Evolutionary conservation across 2,329 filamentous ascomycete species (phyloP).

Genomic region (Paracoccidioides brasiliensis): DNA sequence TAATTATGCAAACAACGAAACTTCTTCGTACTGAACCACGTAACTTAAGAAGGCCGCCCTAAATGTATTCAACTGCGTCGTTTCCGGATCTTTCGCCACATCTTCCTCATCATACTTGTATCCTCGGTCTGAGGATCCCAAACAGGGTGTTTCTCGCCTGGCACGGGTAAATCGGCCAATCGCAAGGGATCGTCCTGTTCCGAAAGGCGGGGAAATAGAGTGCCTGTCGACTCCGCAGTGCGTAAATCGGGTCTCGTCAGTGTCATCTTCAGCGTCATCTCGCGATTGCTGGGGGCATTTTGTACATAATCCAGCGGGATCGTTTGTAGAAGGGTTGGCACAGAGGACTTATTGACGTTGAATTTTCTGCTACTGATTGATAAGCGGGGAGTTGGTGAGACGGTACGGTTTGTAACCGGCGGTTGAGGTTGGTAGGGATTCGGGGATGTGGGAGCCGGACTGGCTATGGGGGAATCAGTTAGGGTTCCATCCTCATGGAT

Average conservation of each 20-base stretch:
- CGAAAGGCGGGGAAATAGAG: slow-evolving; percentile 59
- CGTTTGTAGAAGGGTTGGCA: slow-evolving; percentile 10
- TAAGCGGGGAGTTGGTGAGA: slow-evolving; percentile 4
- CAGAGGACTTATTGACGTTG: slow-evolving; percentile 5
- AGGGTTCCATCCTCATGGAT: background rate
- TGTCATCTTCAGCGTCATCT: slow-evolving; percentile 96
- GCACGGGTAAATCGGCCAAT: slow-evolving; percentile 39
- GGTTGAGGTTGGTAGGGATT: slow-evolving; percentile 14
- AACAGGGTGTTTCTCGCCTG: slow-evolving; percentile 29
- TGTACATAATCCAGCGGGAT: slow-evolving; percentile 33
- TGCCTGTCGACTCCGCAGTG: slow-evolving; percentile 35
- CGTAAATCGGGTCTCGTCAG: slow-evolving; percentile 80
- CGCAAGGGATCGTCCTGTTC: slow-evolving; percentile 41
- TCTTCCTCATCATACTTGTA: slow-evolving; percentile 29
- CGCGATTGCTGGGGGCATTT: slow-evolving; percentile 49
- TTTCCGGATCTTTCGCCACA: slow-evolving; percentile 32
- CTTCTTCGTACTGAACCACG: background rate
- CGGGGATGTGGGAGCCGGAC: background rate
- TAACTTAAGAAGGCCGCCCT: background rate
- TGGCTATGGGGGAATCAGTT: background rate
- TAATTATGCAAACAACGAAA: background rate
- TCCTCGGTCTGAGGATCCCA: slow-evolving; percentile 33
- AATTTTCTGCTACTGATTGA: slow-evolving; percentile 6
- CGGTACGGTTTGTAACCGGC: slow-evolving; percentile 8
- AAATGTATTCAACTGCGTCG: slow-evolving; percentile 7